phyloP scores from a whole-genome alignment of 257 asterid genomes.

The Solanum phureja region DNA sequence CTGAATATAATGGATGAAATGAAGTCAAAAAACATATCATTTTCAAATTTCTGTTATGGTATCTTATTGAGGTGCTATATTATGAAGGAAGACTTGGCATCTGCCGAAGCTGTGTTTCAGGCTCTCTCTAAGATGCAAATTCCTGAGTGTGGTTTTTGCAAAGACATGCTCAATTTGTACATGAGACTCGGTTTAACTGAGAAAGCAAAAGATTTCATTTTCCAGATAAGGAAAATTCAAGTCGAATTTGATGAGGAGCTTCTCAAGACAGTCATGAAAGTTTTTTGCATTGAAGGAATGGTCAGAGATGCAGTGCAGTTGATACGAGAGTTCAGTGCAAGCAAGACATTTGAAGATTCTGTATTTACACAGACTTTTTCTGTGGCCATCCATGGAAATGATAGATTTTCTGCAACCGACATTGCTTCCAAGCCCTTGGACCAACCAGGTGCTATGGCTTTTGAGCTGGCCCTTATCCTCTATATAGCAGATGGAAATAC shows the following conservation, averaged over 20 bases:
- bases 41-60: slow-evolving; percentile 58
- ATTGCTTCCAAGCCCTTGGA: slow-evolving; percentile 24
- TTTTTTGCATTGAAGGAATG: slow-evolving; percentile 79
- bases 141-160: slow-evolving; percentile 56
- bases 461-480: slow-evolving; percentile 52
- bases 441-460: slow-evolving; percentile 30
- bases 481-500: slow-evolving; percentile 40
- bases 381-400: slow-evolving; percentile 31
- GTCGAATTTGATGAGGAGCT: slow-evolving; percentile 69
- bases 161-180: slow-evolving; percentile 55
- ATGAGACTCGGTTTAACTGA: slow-evolving; percentile 48
- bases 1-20: slow-evolving; percentile 59
- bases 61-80: slow-evolving; percentile 57
- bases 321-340: slow-evolving; percentile 32
- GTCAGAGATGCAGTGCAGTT: slow-evolving; percentile 44
- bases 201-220: slow-evolving; percentile 52
- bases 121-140: slow-evolving; percentile 49
- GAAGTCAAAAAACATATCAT: slow-evolving; percentile 45
- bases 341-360: slow-evolving; percentile 25
- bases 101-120: slow-evolving; percentile 61
- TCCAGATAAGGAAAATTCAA: slow-evolving; percentile 45
- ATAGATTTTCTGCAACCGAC: slow-evolving; percentile 14
- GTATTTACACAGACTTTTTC: slow-evolving; percentile 31
- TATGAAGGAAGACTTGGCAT: slow-evolving; percentile 52
- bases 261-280: slow-evolving; percentile 47